Percentiles rank a stretch among this genome's conserved stretches.
phyloP scores from a whole-genome alignment of 1,284 basidiomycete species.

The Chalciporus piperatoides region DNA sequence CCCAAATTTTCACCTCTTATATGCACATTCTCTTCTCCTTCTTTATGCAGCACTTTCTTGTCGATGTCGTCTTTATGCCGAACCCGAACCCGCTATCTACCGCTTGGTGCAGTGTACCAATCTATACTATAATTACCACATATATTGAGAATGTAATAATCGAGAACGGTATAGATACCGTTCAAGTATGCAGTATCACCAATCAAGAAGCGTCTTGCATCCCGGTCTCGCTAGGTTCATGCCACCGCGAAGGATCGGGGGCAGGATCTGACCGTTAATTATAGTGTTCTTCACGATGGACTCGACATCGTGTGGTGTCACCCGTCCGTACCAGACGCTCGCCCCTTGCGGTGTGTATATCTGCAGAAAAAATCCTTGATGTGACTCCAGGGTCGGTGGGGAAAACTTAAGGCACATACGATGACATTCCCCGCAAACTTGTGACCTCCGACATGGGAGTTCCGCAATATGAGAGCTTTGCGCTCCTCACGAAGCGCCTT shows the following conservation, averaged over 20 bases:
- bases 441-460: conserved; percentile 89
- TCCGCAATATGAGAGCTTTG: conserved; percentile 75
- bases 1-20: conserved; percentile 6
- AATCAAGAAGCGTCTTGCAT: conserved; percentile 65
- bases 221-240: conserved; percentile 69
- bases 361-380: conserved; percentile 36
- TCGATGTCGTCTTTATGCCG: conserved; percentile 1
- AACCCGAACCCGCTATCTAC: conserved; percentile 7
- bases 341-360: conserved; percentile 84
- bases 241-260: conserved; percentile 80
- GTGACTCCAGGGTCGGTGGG: neutral
- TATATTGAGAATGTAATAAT: conserved; percentile 29
- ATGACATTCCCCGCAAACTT: conserved; percentile 90
- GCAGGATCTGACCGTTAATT: conserved; percentile 76
- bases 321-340: conserved; percentile 91
- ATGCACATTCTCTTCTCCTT: conserved; percentile 6
- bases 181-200: conserved; percentile 43
- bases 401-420: conserved; percentile 41
- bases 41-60: conserved; percentile 4
- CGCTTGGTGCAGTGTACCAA: conserved; percentile 7
- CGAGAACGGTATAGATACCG: neutral
- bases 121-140: conserved; percentile 29
- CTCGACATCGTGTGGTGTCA: conserved; percentile 84
- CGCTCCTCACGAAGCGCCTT: conserved; percentile 48
- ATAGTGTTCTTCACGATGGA: conserved; percentile 86